phyloP scores from a whole-genome alignment of 176 grass and related monocot species.

The Avena atlantica region DNA sequence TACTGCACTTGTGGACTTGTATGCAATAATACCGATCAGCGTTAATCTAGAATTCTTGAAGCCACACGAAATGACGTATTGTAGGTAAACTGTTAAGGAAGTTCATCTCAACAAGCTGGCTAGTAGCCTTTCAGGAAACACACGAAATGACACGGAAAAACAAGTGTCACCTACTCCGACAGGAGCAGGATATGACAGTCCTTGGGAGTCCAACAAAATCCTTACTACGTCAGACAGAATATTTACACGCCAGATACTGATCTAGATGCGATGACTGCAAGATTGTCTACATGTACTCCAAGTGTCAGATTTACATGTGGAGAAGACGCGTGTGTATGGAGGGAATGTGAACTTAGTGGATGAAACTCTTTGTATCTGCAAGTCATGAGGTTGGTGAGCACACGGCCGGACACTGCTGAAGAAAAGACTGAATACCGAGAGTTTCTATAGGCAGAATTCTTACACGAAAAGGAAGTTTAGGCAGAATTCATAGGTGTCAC shows the following conservation, averaged over 20 bases:
- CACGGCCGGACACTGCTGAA: not conserved
- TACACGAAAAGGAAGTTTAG: no score
- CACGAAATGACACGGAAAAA: conserved; percentile 17
- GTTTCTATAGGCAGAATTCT: not conserved
- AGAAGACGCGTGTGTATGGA: not conserved
- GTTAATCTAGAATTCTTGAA: not conserved
- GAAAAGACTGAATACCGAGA: not conserved
- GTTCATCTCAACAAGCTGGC: not conserved
- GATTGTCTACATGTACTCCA: not conserved
- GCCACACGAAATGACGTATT: not conserved
- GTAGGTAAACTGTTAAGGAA: not conserved
- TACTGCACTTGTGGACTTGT: not conserved
- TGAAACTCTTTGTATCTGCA: not conserved
- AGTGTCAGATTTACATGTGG: conserved; percentile 16
- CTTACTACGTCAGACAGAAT: not conserved
- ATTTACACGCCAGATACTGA: conserved; percentile 37
- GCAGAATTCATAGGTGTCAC: not conserved
- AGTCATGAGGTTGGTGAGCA: conserved; percentile 42
- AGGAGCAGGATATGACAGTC: conserved; percentile 9
- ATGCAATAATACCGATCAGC: not conserved
- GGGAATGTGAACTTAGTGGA: not conserved
- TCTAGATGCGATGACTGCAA: conserved; percentile 21
- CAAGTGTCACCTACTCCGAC: conserved; percentile 42
- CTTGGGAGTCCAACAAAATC: conserved; percentile 14
- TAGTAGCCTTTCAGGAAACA: conserved; percentile 16